Base-by-base conservation (phyloP, 2,329 filamentous ascomycete genomes). In the Cercospora janseana region DNA sequence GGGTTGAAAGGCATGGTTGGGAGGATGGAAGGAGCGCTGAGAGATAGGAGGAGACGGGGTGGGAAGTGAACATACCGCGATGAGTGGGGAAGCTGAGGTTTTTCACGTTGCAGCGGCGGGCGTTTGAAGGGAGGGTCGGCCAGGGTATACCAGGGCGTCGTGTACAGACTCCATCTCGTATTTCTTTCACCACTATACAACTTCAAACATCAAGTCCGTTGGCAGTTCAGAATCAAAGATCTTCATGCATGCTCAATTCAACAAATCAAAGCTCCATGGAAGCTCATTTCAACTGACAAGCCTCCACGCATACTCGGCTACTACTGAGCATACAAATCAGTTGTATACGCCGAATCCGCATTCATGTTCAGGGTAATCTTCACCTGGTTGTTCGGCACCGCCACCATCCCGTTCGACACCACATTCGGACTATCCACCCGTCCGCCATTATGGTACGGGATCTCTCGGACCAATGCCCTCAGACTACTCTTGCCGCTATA, bases 11-110 rank as follows among this genome's bases (percentile, higher is more conserved):
- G 70, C 9, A 70, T 79, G 62, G 70, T 84, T 26, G 67, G 72
- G 50, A 74, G 88, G 40, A 75, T 96, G 64, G 86, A 88, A 69
- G 81, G 76, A 18, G 72, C 84, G 27, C 76, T 95, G 59, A 77
- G 77, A 52, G 86, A 66, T 51, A 63, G 50, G 61, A 63, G 54
- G 57, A 60, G 64, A 58, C 64, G 56, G 55, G 49, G 54, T 35
- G 56, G 37, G 24, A 58, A 60, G 54, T 41, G 26, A 23, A 10
- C 12, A n/a, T 56, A 13, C 29, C 12, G 20, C 12, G 4, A 13
- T 40, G 35, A n/a, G 3, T 37, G 16, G 21, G 10, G 13, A 24
- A 13, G 4, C 16, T 15, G 35, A 23, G 20, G 35, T 40, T 23
- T 38, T 26, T n/a, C n/a, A n/a, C n/a, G n/a, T n/a, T n/a, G n/a